phyloP scores from a whole-genome alignment of 495 filamentous ascomycete species.

The Platismatia glauca region DNA sequence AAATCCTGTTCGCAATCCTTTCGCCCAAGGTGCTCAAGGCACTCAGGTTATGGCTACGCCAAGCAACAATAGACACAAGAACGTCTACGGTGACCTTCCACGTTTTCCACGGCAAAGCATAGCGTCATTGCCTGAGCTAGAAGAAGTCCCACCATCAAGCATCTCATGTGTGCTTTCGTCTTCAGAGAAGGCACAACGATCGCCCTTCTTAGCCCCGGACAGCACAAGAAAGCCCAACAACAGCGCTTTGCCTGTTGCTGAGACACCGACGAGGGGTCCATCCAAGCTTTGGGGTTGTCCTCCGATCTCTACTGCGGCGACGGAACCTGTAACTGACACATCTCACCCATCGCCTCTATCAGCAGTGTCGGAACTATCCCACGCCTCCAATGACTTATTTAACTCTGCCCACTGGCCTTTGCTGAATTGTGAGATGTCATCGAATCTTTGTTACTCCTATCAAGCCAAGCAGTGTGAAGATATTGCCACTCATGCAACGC shows the following conservation, averaged over 20 bases:
- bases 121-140: constrained; percentile 20
- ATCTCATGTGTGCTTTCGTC: constrained; percentile 24
- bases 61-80: constrained; percentile 45
- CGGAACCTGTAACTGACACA: neutral
- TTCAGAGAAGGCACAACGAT: constrained; percentile 1
- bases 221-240: neutral
- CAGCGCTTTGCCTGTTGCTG: constrained; percentile 29
- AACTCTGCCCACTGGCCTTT: neutral
- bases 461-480: neutral
- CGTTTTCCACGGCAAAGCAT: constrained; percentile 8
- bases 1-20: constrained; percentile 54
- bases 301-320: neutral
- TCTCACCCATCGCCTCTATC: neutral
- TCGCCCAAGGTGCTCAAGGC: constrained; percentile 50
- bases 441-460: neutral
- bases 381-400: neutral
- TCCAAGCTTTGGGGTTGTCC: constrained; percentile 32
- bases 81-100: constrained; percentile 31
- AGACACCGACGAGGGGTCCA: constrained; percentile 46
- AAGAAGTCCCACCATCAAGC: constrained; percentile 27
- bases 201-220: neutral
- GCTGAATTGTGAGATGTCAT: neutral
- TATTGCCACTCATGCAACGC: constrained; percentile 19
- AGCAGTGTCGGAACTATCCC: neutral
- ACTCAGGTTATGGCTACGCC: constrained; percentile 75